Percentiles rank a stretch among this genome's conserved stretches.
Evolutionary conservation across 306 rosid species (phyloP).

Genomic region (Glycine tomentella): DNA sequence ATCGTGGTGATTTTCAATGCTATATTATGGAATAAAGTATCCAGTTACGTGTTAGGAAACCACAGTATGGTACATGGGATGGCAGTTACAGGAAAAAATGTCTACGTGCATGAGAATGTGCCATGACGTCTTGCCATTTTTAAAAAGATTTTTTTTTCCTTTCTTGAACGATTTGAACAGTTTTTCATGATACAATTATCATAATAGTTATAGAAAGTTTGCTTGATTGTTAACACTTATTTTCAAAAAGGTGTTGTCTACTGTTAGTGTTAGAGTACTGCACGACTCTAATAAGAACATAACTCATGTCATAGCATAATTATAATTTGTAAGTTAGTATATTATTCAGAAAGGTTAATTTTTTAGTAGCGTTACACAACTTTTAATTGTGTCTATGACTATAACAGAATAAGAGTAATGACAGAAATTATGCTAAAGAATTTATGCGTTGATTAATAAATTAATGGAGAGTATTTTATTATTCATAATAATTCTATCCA

Average conservation of each 20-base stretch:
- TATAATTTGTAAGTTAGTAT: background rate
- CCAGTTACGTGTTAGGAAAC: constrained; percentile 9
- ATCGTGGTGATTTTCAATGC: background rate
- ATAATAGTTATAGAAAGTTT: too few relatives aligned
- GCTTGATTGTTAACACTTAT: too few relatives aligned
- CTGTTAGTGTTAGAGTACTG: background rate
- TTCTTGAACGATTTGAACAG: background rate
- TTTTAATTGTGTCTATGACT: too few relatives aligned
- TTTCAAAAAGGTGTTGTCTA: too few relatives aligned
- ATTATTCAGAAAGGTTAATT: background rate
- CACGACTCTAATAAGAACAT: background rate
- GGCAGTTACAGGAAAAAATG: constrained; percentile 8
- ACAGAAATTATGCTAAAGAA: too few relatives aligned
- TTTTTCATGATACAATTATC: too few relatives aligned
- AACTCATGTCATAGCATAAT: background rate
- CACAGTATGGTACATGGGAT: constrained; percentile 27
- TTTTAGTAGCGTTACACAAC: too few relatives aligned
- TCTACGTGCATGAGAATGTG: background rate
- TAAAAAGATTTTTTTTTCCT: background rate
- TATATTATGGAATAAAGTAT: background rate
- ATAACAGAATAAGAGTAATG: background rate
- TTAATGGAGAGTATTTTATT: too few relatives aligned
- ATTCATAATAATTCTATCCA: too few relatives aligned
- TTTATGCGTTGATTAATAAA: too few relatives aligned
- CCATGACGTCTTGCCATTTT: constrained; percentile 16